Evolutionary conservation across 192 early-diverging fungal genomes (phyloP).

Genomic region (Chytriomyces confervae): DNA sequence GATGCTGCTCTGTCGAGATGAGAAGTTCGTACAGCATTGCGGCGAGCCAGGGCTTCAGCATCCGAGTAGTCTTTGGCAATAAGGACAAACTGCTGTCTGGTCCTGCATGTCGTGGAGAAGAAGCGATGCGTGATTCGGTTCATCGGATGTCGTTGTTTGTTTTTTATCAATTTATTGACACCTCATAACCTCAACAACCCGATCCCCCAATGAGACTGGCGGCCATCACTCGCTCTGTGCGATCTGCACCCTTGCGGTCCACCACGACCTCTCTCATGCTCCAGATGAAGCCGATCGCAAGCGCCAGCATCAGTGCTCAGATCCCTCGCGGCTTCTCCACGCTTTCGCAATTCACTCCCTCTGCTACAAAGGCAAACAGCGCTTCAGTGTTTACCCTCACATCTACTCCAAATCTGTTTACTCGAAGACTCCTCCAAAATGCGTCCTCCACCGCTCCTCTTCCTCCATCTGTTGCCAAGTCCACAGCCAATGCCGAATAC

Average conservation of each 20-base stretch:
- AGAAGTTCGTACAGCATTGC: conserved; percentile 26
- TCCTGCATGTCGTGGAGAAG: conserved; percentile 13
- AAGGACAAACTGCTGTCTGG: conserved; percentile 28
- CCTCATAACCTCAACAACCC: neutral
- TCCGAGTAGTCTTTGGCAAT: conserved; percentile 43
- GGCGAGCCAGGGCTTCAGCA: conserved; percentile 30
- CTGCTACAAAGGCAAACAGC: no score
- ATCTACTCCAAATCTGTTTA: neutral
- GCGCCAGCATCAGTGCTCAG: no score
- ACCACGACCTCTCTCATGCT: no score
- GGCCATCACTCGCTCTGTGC: no score
- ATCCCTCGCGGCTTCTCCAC: no score
- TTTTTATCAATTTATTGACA: neutral
- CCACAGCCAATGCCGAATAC: conserved; percentile 8
- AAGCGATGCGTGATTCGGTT: neutral
- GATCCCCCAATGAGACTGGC: no score
- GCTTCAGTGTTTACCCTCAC: no score
- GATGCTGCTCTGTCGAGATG: conserved; percentile 35
- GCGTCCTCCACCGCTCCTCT: conserved; percentile 1
- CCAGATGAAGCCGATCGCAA: no score
- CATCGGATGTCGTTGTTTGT: no score
- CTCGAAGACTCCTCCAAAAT: neutral
- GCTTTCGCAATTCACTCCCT: no score
- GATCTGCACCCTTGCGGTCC: no score
- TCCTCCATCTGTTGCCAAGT: neutral